These are phyloP conservation scores for Pterulicium gracile DNA, from an alignment of 1,284 basidiomycete species.

Conservation along the genomic window DNA sequence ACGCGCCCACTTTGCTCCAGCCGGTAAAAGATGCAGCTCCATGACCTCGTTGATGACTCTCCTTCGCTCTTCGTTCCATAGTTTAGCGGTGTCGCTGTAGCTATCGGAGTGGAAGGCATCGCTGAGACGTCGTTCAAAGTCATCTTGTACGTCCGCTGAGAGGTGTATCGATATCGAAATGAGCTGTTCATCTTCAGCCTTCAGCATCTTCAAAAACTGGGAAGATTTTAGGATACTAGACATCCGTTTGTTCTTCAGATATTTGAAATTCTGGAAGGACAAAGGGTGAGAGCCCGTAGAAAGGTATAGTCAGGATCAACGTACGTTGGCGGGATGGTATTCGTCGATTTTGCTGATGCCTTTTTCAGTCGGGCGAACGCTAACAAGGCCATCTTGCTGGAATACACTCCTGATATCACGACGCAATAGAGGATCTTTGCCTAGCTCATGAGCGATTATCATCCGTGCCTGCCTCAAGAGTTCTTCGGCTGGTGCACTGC, in stretches of 20 bases:
- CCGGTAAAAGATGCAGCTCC: conserved; percentile 72
- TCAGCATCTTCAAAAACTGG: conserved; percentile 88
- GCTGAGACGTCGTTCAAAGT: conserved; percentile 66
- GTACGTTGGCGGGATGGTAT: conserved; percentile 80
- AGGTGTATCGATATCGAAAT: conserved; percentile 72
- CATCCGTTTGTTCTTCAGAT: conserved; percentile 77
- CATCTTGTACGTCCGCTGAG: conserved; percentile 46
- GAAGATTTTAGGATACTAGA: conserved; percentile 59
- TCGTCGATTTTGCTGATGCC: conserved; percentile 89
- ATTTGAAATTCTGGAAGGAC: conserved; percentile 80
- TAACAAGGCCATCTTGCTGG: conserved; percentile 69
- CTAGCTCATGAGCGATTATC: conserved; percentile 85
- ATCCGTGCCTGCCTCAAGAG: conserved; percentile 68
- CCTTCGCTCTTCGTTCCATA: conserved; percentile 89
- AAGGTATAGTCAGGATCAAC: conserved; percentile 24
- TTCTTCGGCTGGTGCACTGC: conserved; percentile 47
- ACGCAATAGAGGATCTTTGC: conserved; percentile 86
- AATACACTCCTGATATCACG: conserved; percentile 74
- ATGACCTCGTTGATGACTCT: conserved; percentile 74
- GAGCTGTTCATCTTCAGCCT: conserved; percentile 83
- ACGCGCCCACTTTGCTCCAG: conserved; percentile 78
- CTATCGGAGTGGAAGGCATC: conserved; percentile 82
- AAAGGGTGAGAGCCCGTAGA: not conserved
- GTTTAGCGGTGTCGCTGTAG: conserved; percentile 74
- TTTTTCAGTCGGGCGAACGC: conserved; percentile 82